Percentiles rank a stretch among this genome's conserved stretches.
Evolutionary conservation across 176 grass and related monocot species (phyloP).

Genomic region (Musa acuminata): DNA sequence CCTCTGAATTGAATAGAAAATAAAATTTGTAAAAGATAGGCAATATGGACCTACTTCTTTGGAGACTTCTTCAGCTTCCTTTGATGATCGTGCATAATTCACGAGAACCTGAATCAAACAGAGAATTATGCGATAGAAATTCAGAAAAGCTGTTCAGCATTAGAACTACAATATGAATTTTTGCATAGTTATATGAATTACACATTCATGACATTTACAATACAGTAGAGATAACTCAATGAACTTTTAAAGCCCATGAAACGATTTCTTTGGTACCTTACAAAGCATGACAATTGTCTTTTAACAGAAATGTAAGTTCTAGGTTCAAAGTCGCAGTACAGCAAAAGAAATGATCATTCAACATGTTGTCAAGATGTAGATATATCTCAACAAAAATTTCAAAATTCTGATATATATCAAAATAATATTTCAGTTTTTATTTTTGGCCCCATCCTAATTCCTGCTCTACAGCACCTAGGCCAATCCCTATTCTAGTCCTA

Average conservation of each 20-base stretch:
- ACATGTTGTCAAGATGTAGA: too few relatives aligned
- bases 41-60: constrained; percentile 47
- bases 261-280: too few relatives aligned
- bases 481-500: not conserved
- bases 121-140: not conserved
- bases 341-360: too few relatives aligned
- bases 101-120: constrained; percentile 64
- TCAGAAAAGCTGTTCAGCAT: not conserved
- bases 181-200: too few relatives aligned
- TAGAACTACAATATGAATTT: not conserved
- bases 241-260: too few relatives aligned
- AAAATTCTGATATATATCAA: too few relatives aligned
- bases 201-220: too few relatives aligned
- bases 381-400: too few relatives aligned
- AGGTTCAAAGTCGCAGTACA: too few relatives aligned
- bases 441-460: not conserved
- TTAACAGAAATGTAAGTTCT: too few relatives aligned
- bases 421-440: not conserved
- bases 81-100: constrained; percentile 89
- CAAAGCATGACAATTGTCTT: too few relatives aligned
- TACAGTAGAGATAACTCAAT: too few relatives aligned
- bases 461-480: not conserved
- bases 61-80: constrained; percentile 93
- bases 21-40: not conserved
- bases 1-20: not conserved